Evolutionary conservation across 106 monocot species (phyloP), one percentile per base, ranked within the genome.

Genomic region (Acanthochlamys bracteata): DNA sequence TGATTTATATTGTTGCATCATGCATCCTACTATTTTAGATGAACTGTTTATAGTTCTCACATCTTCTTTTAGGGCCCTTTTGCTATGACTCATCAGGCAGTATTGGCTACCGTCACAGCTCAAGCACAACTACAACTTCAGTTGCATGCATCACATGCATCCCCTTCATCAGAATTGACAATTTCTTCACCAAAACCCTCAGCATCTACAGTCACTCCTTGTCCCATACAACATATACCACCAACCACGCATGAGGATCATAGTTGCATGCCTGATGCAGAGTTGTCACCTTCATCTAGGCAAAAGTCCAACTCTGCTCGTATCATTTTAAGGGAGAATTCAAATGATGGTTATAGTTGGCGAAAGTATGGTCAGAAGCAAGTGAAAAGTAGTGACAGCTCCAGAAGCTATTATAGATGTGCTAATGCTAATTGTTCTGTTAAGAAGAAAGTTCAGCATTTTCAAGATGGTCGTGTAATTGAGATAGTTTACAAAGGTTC

Each of bases 341-440:
- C 78, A 12, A 49, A 57, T 70, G 89, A 89, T 78, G 83, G 81
- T 25, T 89, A 69, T 72, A 84, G 84, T 66, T 89, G 89, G 89
- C 65, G 84, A 40, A 89, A 89, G 62, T 89, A 89, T 55, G 89
- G 89, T 15, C 89, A 89, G 71, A 89, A 89, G 78, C 89, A 81
- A 59, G 89, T 89, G 55, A 89, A 89, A 69, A 78, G 80, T 53
- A 84, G 84, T 59, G 84, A 84, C 12, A 89, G 65, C 52, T 75
- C 71, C 39, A 69, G 89, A 58, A 89, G 89, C 57, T 89, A 89
- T 46, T 89, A 89, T 25, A 81, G 69, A 74, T 89, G 89, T 69
- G 81, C 89, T 10, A 66, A 73, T 59, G 27, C 81, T 24, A 64
- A 42, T 74, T 89, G 89, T 64, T 55, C 66, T 1, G 81, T 78